A percentile compares a stretch with the other conserved stretches of the same genome.
Evolutionary conservation across 2,329 filamentous ascomycete genomes (phyloP).

Genomic region (Curvularia spicifera): DNA sequence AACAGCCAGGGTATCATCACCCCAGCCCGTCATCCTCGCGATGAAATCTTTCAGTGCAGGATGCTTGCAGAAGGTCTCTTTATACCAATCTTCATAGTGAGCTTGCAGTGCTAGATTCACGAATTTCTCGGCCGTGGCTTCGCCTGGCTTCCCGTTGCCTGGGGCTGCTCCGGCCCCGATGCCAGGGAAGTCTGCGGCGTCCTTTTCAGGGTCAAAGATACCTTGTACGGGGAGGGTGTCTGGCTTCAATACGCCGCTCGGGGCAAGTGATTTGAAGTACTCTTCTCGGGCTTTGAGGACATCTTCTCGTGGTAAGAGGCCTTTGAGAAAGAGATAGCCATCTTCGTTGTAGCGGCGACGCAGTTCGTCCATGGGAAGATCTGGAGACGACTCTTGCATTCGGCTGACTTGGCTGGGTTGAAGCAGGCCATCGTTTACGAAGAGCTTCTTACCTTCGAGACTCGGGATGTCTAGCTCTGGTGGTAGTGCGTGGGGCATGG

Average conservation of each 20-base stretch:
- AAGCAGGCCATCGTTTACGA: slow-evolving; percentile 57
- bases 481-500: slow-evolving; percentile 46
- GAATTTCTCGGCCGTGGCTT: slow-evolving; percentile 52
- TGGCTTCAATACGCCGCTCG: slow-evolving; percentile 63
- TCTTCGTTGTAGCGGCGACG: slow-evolving; percentile 56
- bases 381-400: slow-evolving; percentile 53
- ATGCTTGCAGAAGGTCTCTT: slow-evolving; percentile 62
- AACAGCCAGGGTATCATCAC: slow-evolving; percentile 54
- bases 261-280: slow-evolving; percentile 62
- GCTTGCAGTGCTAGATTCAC: slow-evolving; percentile 61
- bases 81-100: slow-evolving; percentile 56
- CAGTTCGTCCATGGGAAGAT: slow-evolving; percentile 57
- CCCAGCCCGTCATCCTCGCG: slow-evolving; percentile 61
- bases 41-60: slow-evolving; percentile 59
- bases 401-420: slow-evolving; percentile 53
- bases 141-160: slow-evolving; percentile 55
- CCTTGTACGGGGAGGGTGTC: slow-evolving; percentile 60
- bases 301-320: slow-evolving; percentile 60
- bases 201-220: slow-evolving; percentile 58
- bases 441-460: slow-evolving; percentile 43
- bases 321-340: slow-evolving; percentile 64
- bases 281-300: slow-evolving; percentile 59
- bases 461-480: slow-evolving; percentile 31
- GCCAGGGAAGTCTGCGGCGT: slow-evolving; percentile 56
- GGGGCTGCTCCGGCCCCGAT: slow-evolving; percentile 60